Evolutionary conservation across 306 rosid genomes (phyloP).

Genomic region (Hippophae rhamnoides): DNA sequence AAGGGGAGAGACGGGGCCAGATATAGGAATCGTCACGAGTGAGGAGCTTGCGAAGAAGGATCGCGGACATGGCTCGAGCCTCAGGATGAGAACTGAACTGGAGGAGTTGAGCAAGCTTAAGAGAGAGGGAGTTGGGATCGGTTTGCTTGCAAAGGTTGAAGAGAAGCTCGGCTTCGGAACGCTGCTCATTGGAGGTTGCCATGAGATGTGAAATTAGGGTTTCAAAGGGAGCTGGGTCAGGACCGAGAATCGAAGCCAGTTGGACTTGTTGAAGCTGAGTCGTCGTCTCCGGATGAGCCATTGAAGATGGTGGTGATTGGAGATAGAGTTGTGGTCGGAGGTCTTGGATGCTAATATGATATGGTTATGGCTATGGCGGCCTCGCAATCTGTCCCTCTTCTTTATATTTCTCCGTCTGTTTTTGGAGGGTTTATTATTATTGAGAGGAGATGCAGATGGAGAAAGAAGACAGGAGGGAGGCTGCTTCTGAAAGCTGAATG

Average conservation of each 20-base stretch:
- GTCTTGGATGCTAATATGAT: not conserved
- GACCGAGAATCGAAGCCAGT: constrained; percentile 73
- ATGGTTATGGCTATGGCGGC: not conserved
- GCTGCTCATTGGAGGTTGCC: constrained; percentile 80
- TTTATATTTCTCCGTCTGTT: not conserved
- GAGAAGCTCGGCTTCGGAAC: constrained; percentile 76
- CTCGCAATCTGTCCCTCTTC: not conserved
- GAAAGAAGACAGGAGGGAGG: not conserved
- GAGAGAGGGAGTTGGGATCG: constrained; percentile 67
- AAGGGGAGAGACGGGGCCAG: constrained; percentile 65
- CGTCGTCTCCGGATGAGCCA: constrained; percentile 50
- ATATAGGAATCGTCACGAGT: constrained; percentile 83
- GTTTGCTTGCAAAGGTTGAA: constrained; percentile 94
- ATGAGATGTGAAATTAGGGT: constrained; percentile 83
- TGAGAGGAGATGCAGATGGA: not conserved
- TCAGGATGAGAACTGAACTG: constrained; percentile 60
- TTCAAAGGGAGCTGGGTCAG: constrained; percentile 71
- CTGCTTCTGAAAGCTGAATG: not conserved
- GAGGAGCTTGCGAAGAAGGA: constrained; percentile 89
- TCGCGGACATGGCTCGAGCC: constrained; percentile 93
- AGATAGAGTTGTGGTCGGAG: not conserved
- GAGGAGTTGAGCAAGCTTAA: constrained; percentile 81
- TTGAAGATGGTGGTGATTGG: not conserved
- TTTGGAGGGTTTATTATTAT: not conserved
- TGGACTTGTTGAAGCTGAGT: constrained; percentile 78